phyloP scores from a whole-genome alignment of 176 grass and related monocot genomes.

The Eremochloa ophiuroides region DNA sequence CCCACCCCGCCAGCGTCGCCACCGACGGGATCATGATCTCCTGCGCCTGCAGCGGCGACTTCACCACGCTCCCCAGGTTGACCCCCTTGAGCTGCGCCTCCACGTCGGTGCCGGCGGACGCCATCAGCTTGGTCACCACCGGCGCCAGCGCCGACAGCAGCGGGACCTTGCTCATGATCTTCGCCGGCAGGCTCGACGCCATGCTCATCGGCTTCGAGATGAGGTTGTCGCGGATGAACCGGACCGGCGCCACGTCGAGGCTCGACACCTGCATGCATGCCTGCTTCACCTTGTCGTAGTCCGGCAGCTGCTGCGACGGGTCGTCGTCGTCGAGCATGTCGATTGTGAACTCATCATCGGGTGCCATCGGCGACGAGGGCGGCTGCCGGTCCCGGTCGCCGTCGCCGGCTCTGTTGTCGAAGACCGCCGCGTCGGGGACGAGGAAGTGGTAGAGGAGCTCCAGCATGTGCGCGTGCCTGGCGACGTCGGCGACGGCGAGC shows the following conservation, averaged over 20 bases:
- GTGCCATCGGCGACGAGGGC: background rate
- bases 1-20: background rate
- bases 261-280: constrained; percentile 23
- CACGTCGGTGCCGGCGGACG: background rate
- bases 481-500: constrained; percentile 12
- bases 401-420: background rate
- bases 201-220: constrained; percentile 27
- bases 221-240: constrained; percentile 27
- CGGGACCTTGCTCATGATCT: constrained; percentile 10
- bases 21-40: constrained; percentile 23
- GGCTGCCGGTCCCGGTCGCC: background rate
- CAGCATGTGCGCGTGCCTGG: constrained; percentile 51
- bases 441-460: constrained; percentile 64
- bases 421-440: constrained; percentile 24
- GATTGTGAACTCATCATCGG: constrained; percentile 30
- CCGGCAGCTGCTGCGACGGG: constrained; percentile 8
- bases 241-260: constrained; percentile 7
- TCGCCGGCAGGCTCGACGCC: background rate
- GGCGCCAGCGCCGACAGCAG: background rate
- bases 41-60: background rate
- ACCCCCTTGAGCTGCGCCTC: background rate
- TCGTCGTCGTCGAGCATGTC: constrained; percentile 37
- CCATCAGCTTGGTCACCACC: background rate
- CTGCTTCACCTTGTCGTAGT: constrained; percentile 52
- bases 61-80: background rate